A percentile compares a stretch with the other conserved stretches of the same genome.
Evolutionary conservation across 1,139 yeast genomes (phyloP).

Genomic region (Protomyces pachydermus): DNA sequence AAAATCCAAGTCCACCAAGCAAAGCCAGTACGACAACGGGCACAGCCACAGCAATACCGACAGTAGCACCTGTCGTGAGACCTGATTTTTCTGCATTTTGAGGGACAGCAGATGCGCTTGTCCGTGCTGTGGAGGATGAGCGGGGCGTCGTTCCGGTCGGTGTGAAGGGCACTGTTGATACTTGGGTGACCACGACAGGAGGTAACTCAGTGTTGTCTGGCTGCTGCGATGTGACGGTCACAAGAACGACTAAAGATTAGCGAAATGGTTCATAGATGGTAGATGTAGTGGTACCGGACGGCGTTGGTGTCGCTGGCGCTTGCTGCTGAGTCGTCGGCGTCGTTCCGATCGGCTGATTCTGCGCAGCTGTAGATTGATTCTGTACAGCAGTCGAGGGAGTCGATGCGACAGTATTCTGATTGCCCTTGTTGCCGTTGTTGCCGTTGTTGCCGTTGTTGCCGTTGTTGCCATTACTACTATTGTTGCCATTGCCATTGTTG

Average conservation of each 20-base stretch:
- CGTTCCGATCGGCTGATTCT: background rate
- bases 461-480: background rate
- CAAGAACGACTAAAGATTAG: slow-evolving; percentile 4
- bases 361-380: background rate
- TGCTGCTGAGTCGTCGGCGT: background rate
- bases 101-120: background rate
- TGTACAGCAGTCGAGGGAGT: background rate
- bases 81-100: background rate
- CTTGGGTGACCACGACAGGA: slow-evolving; percentile 19
- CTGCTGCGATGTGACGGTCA: slow-evolving; percentile 19
- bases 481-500: background rate
- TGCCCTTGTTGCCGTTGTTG: background rate
- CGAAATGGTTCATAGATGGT: background rate
- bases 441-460: background rate
- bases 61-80: slow-evolving; percentile 18
- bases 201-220: background rate
- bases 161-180: slow-evolving; percentile 18
- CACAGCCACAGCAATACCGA: slow-evolving; percentile 23
- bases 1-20: slow-evolving; percentile 26
- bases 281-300: background rate
- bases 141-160: background rate
- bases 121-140: slow-evolving; percentile 4
- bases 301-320: background rate
- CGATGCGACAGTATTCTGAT: background rate
- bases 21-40: slow-evolving; percentile 30